phyloP scores from a whole-genome alignment of 768 basidiomycete genomes.

The Clathrus columnatus region DNA sequence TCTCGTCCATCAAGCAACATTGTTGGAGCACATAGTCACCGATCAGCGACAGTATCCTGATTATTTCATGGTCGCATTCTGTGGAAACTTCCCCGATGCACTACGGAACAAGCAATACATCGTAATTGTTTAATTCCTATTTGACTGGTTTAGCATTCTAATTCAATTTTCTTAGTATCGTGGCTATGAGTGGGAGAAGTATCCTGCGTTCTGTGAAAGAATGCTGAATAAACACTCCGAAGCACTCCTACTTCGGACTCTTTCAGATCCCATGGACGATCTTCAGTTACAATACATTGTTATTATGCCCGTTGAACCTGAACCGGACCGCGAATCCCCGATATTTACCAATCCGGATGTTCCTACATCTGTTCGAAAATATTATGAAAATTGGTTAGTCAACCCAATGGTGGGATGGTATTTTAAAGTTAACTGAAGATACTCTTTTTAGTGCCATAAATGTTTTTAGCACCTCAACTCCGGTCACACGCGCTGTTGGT shows the following conservation, averaged over 20 bases:
- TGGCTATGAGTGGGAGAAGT: conserved; percentile 93
- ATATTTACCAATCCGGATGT: conserved; percentile 86
- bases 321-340: conserved; percentile 66
- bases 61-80: conserved; percentile 91
- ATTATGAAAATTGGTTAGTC: conserved; percentile 76
- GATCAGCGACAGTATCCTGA: conserved; percentile 83
- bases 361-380: conserved; percentile 65
- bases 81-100: conserved; percentile 81
- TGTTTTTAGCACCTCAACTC: conserved; percentile 68
- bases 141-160: not conserved
- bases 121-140: conserved; percentile 34
- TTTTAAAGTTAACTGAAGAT: not conserved
- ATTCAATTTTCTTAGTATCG: conserved; percentile 53
- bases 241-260: conserved; percentile 66
- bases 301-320: conserved; percentile 76
- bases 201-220: conserved; percentile 78
- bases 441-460: conserved; percentile 59
- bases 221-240: conserved; percentile 87
- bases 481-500: conserved; percentile 42
- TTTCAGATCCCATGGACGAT: conserved; percentile 72
- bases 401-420: not conserved
- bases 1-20: conserved; percentile 74
- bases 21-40: conserved; percentile 78
- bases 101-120: conserved; percentile 87
- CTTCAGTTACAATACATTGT: conserved; percentile 83